These are phyloP conservation scores for Spathaspora girioi DNA, from an alignment of 805 yeast species.

Conservation along the genomic window DNA sequence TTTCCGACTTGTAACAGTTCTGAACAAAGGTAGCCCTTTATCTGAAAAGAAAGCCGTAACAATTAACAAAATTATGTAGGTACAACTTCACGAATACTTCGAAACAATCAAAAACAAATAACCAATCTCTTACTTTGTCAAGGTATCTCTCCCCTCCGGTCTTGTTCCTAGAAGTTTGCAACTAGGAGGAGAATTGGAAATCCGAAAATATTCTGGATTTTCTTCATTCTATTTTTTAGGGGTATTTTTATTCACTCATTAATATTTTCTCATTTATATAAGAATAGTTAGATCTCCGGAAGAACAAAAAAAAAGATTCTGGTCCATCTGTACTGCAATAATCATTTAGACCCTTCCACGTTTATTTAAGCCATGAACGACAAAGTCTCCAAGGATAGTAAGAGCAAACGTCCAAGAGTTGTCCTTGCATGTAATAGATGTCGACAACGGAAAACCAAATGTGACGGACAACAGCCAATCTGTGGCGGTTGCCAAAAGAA, in stretches of 20 bases:
- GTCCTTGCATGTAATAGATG: slow-evolving; percentile 10
- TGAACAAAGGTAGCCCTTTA: too few relatives aligned
- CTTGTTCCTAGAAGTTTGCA: background rate
- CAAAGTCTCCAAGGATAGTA: background rate
- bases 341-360: background rate
- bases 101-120: too few relatives aligned
- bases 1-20: too few relatives aligned
- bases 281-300: background rate
- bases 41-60: too few relatives aligned
- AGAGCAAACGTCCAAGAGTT: slow-evolving; percentile 5
- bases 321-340: background rate
- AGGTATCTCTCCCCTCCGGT: too few relatives aligned
- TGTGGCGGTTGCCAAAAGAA: slow-evolving; percentile 9
- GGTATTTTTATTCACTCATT: background rate
- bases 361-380: background rate
- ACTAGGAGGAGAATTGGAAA: background rate
- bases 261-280: too few relatives aligned
- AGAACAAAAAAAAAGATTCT: background rate
- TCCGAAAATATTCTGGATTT: background rate
- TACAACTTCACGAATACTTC: too few relatives aligned
- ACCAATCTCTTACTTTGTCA: too few relatives aligned
- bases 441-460: slow-evolving; percentile 10
- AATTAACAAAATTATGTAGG: too few relatives aligned
- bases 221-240: background rate
- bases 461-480: slow-evolving; percentile 9